phyloP scores from a whole-genome alignment of 208 protist genomes.

The Naegleria lovaniensis region DNA sequence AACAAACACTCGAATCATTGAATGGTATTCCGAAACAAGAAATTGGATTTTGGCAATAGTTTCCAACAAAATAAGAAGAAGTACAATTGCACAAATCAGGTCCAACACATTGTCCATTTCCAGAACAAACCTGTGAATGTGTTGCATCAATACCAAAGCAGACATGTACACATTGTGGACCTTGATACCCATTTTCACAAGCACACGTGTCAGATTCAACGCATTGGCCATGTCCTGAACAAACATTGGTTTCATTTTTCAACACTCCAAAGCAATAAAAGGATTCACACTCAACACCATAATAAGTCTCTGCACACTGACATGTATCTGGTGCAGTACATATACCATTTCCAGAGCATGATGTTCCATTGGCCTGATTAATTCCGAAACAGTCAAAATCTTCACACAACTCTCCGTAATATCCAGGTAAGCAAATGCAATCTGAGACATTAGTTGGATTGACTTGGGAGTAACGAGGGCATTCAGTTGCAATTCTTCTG shows the following conservation, averaged over 20 bases:
- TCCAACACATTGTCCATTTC: not conserved
- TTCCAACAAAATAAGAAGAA: not conserved
- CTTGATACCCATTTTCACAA: not conserved
- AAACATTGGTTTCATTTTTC: not conserved
- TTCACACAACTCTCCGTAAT: not conserved
- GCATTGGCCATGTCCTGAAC: not conserved
- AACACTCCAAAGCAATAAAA: not conserved
- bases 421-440: not conserved
- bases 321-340: conserved; percentile 9
- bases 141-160: no score
- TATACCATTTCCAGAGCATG: not conserved
- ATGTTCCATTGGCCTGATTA: not conserved
- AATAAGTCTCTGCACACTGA: not conserved
- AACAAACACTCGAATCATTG: not conserved
- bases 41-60: not conserved
- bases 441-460: not conserved
- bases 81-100: not conserved
- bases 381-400: not conserved
- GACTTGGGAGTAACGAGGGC: not conserved
- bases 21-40: not conserved
- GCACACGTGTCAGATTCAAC: not conserved
- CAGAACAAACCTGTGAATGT: not conserved
- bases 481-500: not conserved
- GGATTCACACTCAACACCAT: not conserved
- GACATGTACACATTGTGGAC: not conserved